Percentiles rank a stretch among this genome's conserved stretches.
These are phyloP conservation scores for Komagataella populi DNA, from an alignment of 805 yeast genomes.

Conservation along the genomic window DNA sequence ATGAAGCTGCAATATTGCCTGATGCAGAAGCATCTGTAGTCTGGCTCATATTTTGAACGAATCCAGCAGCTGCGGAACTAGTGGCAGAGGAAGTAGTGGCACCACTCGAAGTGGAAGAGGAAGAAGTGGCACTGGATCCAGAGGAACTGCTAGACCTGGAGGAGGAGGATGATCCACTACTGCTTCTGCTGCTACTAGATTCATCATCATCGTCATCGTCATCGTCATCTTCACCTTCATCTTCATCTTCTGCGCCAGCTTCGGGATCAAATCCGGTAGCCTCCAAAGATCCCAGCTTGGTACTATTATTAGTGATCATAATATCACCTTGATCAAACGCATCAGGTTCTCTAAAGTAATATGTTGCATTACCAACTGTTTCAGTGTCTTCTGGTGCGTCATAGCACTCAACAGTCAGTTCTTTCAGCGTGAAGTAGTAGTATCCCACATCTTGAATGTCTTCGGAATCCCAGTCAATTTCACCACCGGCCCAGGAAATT, in stretches of 20 bases:
- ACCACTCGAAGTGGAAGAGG: not conserved
- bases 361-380: slow-evolving; percentile 31
- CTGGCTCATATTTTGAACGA: slow-evolving; percentile 18
- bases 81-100: not conserved
- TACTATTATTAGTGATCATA: slow-evolving; percentile 46
- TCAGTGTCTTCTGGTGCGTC: slow-evolving; percentile 50
- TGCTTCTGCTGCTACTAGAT: not conserved
- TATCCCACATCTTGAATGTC: slow-evolving; percentile 75
- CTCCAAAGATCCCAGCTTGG: slow-evolving; percentile 43
- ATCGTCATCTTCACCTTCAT: slow-evolving; percentile 1
- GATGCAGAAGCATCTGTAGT: slow-evolving; percentile 7
- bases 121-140: not conserved
- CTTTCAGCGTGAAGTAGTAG: slow-evolving; percentile 52
- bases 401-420: slow-evolving; percentile 52
- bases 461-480: slow-evolving; percentile 63
- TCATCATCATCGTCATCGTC: not conserved
- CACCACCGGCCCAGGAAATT: slow-evolving; percentile 81
- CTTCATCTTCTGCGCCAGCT: slow-evolving; percentile 10
- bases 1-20: not conserved
- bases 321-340: slow-evolving; percentile 36
- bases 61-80: slow-evolving; percentile 17
- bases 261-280: slow-evolving; percentile 58
- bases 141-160: not conserved
- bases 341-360: slow-evolving; percentile 36
- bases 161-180: not conserved